Percentiles rank a stretch among this genome's conserved stretches.
Evolutionary conservation across 208 protist species (phyloP).

Genomic region (Trypanosoma brucei): DNA sequence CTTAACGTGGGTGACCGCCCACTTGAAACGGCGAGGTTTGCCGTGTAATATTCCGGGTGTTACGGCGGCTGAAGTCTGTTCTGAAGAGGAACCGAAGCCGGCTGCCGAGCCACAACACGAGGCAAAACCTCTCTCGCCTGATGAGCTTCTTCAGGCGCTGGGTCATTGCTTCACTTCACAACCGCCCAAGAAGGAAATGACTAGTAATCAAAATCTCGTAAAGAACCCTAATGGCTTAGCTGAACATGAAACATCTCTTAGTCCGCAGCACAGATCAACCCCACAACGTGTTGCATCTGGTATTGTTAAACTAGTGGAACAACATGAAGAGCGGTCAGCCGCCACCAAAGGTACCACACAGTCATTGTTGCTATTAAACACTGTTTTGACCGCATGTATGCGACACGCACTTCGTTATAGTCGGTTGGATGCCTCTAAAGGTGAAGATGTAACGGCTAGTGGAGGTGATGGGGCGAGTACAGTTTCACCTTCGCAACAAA

Average conservation of each 20-base stretch:
- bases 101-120: background rate
- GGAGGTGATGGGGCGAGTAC: background rate
- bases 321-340: conserved; percentile 6
- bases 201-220: background rate
- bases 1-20: conserved; percentile 8
- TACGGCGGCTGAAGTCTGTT: no score
- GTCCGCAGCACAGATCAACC: background rate
- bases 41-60: background rate
- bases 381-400: conserved; percentile 19
- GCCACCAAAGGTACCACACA: conserved; percentile 12
- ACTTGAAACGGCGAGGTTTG: conserved; percentile 18
- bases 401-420: conserved; percentile 21
- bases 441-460: background rate
- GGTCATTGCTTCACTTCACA: conserved; percentile 2
- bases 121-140: background rate
- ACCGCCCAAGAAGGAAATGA: background rate
- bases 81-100: no score
- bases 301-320: conserved; percentile 15
- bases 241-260: background rate
- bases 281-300: conserved; percentile 10
- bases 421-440: background rate
- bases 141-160: conserved; percentile 11
- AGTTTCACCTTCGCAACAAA: conserved; percentile 3
- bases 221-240: background rate
- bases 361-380: conserved; percentile 14